Evolutionary conservation across 306 rosid genomes (phyloP).

Genomic region (Cicer arietinum): DNA sequence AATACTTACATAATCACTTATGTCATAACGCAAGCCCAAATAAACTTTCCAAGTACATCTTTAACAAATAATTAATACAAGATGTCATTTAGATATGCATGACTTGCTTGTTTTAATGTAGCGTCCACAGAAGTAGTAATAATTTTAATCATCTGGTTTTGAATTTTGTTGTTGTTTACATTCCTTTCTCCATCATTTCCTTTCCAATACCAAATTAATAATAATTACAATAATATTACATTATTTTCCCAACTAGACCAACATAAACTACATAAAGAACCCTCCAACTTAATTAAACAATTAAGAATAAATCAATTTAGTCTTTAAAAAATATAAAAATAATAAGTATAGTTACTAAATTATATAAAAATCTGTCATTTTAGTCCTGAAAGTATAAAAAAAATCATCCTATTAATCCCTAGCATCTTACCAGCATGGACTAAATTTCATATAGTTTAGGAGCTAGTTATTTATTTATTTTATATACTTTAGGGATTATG

Average conservation of each 20-base stretch:
- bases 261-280: not conserved
- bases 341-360: no score
- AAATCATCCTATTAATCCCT: no score
- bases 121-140: not conserved
- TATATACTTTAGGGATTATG: no score
- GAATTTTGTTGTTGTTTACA: not conserved
- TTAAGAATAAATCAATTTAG: not conserved
- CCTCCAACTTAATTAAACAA: conserved; percentile 19
- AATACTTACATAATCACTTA: not conserved
- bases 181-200: conserved; percentile 21
- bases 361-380: no score
- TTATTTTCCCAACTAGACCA: not conserved
- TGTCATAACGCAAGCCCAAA: not conserved
- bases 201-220: conserved; percentile 3
- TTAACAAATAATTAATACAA: conserved; percentile 22
- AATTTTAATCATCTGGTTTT: conserved; percentile 7
- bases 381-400: no score
- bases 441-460: no score
- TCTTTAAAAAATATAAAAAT: no score
- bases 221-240: not conserved
- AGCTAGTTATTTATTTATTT: no score
- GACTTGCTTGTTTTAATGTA: not conserved
- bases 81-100: not conserved
- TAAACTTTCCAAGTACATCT: not conserved
- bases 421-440: no score